phyloP scores from a whole-genome alignment of 2,329 filamentous ascomycete genomes.

The Calonectria henricotiae region DNA sequence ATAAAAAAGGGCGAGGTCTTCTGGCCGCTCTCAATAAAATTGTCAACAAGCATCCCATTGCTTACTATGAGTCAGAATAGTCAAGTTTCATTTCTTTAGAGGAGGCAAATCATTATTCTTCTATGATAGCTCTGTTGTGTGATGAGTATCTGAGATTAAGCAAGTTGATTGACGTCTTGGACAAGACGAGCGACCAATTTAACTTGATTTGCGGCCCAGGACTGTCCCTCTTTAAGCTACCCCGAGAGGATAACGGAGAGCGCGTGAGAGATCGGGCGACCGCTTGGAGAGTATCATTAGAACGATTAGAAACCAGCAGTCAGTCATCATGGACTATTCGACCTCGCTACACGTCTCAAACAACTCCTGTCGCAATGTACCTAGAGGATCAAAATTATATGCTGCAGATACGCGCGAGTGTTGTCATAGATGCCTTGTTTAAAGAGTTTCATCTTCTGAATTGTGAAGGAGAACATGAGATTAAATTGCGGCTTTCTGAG shows the following conservation, averaged over 20 bases:
- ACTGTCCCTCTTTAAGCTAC: background rate
- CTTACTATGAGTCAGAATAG: background rate
- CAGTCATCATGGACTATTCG: slow-evolving; percentile 3
- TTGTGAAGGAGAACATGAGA: slow-evolving; percentile 5
- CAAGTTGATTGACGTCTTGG: background rate
- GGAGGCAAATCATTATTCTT: background rate
- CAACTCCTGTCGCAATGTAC: too few species aligned
- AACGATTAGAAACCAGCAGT: background rate
- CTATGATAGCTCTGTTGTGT: background rate
- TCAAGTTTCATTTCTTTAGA: background rate
- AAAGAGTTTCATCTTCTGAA: slow-evolving; percentile 18
- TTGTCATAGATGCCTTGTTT: slow-evolving; percentile 7
- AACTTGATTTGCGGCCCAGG: background rate
- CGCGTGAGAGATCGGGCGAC: background rate
- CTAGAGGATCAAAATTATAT: background rate
- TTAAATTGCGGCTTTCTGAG: background rate
- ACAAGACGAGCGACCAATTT: background rate
- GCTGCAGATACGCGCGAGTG: slow-evolving; percentile 11
- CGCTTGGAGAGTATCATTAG: background rate
- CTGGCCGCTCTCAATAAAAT: background rate
- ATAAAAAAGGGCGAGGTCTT: background rate
- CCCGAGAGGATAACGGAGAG: background rate
- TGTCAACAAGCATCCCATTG: background rate
- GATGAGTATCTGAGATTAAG: background rate
- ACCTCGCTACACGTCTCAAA: background rate